Evolutionary conservation across 2,329 filamentous ascomycete species (phyloP).

Genomic region (Trichoderma sp.): DNA sequence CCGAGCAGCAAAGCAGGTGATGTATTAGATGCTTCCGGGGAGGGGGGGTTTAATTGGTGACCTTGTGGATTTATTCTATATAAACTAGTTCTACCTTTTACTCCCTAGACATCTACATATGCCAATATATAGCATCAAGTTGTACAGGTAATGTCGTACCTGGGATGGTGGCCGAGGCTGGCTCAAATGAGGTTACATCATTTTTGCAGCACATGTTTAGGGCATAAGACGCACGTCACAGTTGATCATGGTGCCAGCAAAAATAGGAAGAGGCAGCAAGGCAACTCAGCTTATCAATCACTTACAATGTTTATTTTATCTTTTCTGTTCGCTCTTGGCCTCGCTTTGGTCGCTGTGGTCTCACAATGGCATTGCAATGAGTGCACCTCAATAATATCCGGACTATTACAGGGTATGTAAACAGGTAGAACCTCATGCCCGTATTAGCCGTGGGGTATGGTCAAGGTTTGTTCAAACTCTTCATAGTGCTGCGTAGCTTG

Average conservation of each 20-base stretch:
- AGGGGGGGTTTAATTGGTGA: not conserved
- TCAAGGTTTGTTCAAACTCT: not conserved
- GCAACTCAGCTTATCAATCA: not conserved
- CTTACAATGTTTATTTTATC: not conserved
- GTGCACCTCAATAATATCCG: not conserved
- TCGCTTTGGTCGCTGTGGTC: not conserved
- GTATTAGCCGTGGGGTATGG: not conserved
- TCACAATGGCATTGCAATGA: not conserved
- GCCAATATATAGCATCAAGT: not conserved
- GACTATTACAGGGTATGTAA: not conserved
- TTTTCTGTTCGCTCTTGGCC: not conserved
- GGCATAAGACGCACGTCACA: constrained; percentile 14
- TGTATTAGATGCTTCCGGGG: not conserved
- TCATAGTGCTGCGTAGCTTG: not conserved
- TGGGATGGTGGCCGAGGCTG: not conserved
- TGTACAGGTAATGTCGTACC: not conserved
- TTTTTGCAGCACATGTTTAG: constrained; percentile 1
- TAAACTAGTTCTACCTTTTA: not conserved
- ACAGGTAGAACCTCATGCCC: not conserved
- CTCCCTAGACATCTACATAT: not conserved
- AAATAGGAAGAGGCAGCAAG: not conserved
- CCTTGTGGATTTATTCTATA: not conserved
- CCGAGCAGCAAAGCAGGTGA: not conserved
- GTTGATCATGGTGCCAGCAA: not conserved
- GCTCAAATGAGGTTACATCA: constrained; percentile 1